Percentiles rank a stretch among this genome's conserved stretches.
phyloP scores from a whole-genome alignment of 352 stramenopile species.

The Hyaloperonospora brassicae region DNA sequence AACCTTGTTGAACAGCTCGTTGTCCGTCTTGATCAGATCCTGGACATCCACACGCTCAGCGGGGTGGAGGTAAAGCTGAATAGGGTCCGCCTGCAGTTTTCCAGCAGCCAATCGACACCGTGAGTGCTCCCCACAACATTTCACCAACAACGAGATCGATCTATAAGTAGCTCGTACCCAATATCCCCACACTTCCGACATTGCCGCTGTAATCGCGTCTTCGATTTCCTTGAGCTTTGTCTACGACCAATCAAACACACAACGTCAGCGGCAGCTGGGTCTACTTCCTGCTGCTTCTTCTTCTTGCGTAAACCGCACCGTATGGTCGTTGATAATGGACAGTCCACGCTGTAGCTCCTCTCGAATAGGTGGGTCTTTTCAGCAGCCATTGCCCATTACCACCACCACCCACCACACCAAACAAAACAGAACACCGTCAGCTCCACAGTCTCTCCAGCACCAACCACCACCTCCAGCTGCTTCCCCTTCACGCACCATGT shows the following conservation, averaged over 20 bases:
- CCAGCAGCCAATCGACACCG: too few relatives aligned
- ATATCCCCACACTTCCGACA: constrained; percentile 87
- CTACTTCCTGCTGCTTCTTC: not conserved
- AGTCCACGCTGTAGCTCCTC: constrained; percentile 73
- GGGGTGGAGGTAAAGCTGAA: constrained; percentile 74
- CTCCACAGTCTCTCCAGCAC: too few relatives aligned
- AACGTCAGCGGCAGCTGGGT: not conserved
- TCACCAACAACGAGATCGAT: not conserved
- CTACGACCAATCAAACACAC: constrained; percentile 20
- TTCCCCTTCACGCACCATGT: constrained; percentile 37
- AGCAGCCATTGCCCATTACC: constrained; percentile 6
- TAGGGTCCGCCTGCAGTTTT: constrained; percentile 55
- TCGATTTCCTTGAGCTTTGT: constrained; percentile 84
- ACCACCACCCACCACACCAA: constrained; percentile 1
- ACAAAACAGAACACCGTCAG: too few relatives aligned
- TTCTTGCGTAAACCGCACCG: constrained; percentile 29
- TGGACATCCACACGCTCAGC: constrained; percentile 83
- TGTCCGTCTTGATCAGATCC: constrained; percentile 85
- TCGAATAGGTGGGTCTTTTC: constrained; percentile 59
- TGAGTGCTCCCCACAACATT: not conserved
- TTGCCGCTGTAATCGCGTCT: constrained; percentile 73
- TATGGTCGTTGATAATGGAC: constrained; percentile 84
- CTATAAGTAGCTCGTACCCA: constrained; percentile 37
- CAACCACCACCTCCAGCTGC: not conserved
- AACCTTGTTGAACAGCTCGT: constrained; percentile 87